Evolutionary conservation across 768 basidiomycete genomes (phyloP).

Genomic region (Gloeopeniophorella convolvens): DNA sequence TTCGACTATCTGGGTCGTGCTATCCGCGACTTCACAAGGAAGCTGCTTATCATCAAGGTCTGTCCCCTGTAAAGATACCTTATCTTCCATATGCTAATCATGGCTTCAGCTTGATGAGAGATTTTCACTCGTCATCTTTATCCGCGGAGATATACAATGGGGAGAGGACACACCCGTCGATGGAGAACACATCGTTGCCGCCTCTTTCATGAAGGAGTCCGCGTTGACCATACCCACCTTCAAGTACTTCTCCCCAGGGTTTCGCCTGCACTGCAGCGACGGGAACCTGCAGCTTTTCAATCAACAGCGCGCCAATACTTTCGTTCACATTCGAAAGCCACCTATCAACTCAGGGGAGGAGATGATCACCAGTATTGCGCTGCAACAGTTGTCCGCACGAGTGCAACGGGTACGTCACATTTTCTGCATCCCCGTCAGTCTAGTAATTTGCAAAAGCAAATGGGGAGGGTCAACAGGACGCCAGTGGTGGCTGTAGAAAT

Average conservation of each 20-base stretch:
- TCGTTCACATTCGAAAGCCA: slow-evolving; percentile 49
- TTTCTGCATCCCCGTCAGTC: not conserved
- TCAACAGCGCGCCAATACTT: slow-evolving; percentile 44
- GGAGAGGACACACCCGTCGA: slow-evolving; percentile 23
- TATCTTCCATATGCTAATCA: not conserved
- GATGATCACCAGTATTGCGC: slow-evolving; percentile 51
- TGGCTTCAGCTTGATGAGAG: slow-evolving; percentile 47
- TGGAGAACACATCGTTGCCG: slow-evolving; percentile 2
- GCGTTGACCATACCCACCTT: not conserved
- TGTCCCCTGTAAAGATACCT: too few relatives aligned
- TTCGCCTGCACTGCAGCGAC: slow-evolving; percentile 52
- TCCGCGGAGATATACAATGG: slow-evolving; percentile 51
- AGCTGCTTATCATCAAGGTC: slow-evolving; percentile 54
- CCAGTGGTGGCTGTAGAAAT: slow-evolving; percentile 51
- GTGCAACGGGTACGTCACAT: slow-evolving; percentile 41
- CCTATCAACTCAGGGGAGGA: slow-evolving; percentile 40
- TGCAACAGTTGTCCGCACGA: slow-evolving; percentile 50
- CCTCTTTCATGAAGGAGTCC: slow-evolving; percentile 8
- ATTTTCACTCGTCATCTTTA: slow-evolving; percentile 58
- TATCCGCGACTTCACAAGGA: slow-evolving; percentile 50
- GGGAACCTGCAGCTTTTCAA: slow-evolving; percentile 53
- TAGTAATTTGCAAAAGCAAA: slow-evolving; percentile 38
- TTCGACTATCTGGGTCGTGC: slow-evolving; percentile 56
- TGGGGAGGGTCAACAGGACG: slow-evolving; percentile 48
- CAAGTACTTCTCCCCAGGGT: slow-evolving; percentile 20